Evolutionary conservation across 495 filamentous ascomycete species (phyloP), one percentile per base, ranked within the genome.

Genomic region (Immersiella caudata): DNA sequence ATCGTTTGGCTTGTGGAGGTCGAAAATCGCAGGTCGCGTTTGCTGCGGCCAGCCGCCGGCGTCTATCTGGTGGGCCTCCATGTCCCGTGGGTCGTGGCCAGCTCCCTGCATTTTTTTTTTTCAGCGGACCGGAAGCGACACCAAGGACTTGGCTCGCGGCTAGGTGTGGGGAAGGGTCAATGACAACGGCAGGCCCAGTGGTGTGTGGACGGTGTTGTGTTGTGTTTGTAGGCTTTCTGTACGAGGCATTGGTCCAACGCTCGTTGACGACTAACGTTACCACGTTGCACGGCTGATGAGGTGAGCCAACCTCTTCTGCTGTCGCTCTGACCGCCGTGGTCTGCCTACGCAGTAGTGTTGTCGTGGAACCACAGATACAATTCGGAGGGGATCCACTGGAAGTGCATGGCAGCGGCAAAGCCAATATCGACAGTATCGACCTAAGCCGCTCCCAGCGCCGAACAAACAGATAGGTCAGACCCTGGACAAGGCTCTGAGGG

Each of bases 401-500:
- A 35, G 6, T 21, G 26, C 26, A 33, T n/a, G 57, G 6, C 0
- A 33, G 6, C 59, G 36, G 59, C 29, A 62, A 14, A 49, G 33
- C 6, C 6, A 16, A 50, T 16, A 52, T 58, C 20, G n/a, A 55
- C 18, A 0, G 1, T 35, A 33, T 33, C 29, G 29, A n/a, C n/a
- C n/a, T n/a, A 33, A 33, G 29, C 8, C 29, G 29, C 29, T 4
- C 57, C 14, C 0, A 7, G 9, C 11, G n/a, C 21, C 25, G 18
- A 20, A 49, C 33, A 40, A n/a, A 46, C 33, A 16, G 33, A 60
- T n/a, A n/a, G 0, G 8, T 18, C 33, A 27, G 5, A 58, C 20
- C 25, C 33, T 18, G 40, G 40, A 46, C 40, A 46, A 46, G 52
- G 52, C 24, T 55, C 20, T n/a, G 52, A 55, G 52, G 52, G n/a